Percentiles rank a stretch among this genome's conserved stretches.
Conservation (phyloP, 768 basidiomycete genomes). For the Boletellus sp. region DNA sequence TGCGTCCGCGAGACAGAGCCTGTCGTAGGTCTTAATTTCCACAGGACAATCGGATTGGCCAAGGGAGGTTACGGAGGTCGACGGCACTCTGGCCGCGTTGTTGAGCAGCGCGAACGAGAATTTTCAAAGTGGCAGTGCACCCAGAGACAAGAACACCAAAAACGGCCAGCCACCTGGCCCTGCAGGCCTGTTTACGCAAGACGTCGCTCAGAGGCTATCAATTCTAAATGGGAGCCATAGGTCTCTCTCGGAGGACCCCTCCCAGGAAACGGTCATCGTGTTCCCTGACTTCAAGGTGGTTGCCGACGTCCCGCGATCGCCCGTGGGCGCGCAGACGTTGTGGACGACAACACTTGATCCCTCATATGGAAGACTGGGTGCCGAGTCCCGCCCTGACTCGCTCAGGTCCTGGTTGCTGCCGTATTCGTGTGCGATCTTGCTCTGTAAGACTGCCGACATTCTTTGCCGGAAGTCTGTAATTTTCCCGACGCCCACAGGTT, state of each 20-base stretch:
- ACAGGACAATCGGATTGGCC: conserved; percentile 91
- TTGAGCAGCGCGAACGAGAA: conserved; percentile 30
- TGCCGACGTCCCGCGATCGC: conserved; percentile 61
- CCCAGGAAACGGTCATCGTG: conserved; percentile 76
- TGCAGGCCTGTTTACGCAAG: conserved; percentile 56
- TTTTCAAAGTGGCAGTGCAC: conserved; percentile 3
- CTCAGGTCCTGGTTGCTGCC: conserved; percentile 79
- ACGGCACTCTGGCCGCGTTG: conserved; percentile 66
- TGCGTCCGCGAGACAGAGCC: background rate
- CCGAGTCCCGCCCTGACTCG: conserved; percentile 39
- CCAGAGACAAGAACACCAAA: conserved; percentile 1
- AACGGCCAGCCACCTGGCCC: conserved; percentile 10
- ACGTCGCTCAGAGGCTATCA: conserved; percentile 55
- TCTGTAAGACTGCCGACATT: conserved; percentile 56
- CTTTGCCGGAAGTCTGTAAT: background rate
- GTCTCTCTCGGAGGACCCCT: conserved; percentile 56
- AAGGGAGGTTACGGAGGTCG: conserved; percentile 68
- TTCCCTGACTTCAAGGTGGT: conserved; percentile 92
- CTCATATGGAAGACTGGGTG: conserved; percentile 45
- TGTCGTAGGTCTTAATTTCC: conserved; percentile 72
- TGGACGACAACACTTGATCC: conserved; percentile 66
- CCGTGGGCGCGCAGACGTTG: conserved; percentile 63
- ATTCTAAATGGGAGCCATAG: conserved; percentile 83
- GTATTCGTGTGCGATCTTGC: conserved; percentile 83
- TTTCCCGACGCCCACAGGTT: conserved; percentile 51